Evolutionary conservation across 2,329 filamentous ascomycete species (phyloP), one percentile per base, ranked within the genome.

Genomic region (Thielaviopsis punctulata): DNA sequence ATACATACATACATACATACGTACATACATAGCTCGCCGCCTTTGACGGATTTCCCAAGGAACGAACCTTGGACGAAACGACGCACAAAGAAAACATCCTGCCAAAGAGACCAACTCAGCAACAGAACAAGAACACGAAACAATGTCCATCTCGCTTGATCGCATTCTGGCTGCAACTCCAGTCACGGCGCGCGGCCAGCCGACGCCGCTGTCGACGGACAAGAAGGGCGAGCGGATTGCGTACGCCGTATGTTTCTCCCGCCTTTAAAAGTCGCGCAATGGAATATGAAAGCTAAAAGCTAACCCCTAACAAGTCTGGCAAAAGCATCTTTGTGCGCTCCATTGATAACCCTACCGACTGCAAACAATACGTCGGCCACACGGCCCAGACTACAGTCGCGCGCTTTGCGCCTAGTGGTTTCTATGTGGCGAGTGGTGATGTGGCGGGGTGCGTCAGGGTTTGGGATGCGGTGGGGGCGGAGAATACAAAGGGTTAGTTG

Each of bases 301-400:
- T 33, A 33, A 33, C 27, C 9, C 15, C 15, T 5, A 27, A 27
- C 27, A 6, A 93, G 87, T 90, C 88, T 51, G 89, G 87, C 63
- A 96, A 96, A 73, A 96, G 90, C 56, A 82, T 98, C 68, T 96
- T 95, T 69, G 75, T 98, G 47, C 87, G 92, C 60, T 89, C 82
- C 57, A 95, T 98, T 70, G 90, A 98, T 69, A 72, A 92, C 64
- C 90, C 90, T 50, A 76, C 86, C 58, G 68, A 83, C 57, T 82
- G 82, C 66, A 88, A 84, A 63, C 89, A 98, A 67, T 98, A 96
- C 69, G 93, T 83, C 13, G 82, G 84, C 60, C 92, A 98, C 70
- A 95, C 86, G 46, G 76, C 85, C 45, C 76, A 82, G 57, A 95
- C 92, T 1, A 95, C 88, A 2, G 86, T 96, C 57, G 92, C 92